Base-by-base conservation (phyloP, 768 basidiomycete species). In the Tricholoma bakamatsutake region DNA sequence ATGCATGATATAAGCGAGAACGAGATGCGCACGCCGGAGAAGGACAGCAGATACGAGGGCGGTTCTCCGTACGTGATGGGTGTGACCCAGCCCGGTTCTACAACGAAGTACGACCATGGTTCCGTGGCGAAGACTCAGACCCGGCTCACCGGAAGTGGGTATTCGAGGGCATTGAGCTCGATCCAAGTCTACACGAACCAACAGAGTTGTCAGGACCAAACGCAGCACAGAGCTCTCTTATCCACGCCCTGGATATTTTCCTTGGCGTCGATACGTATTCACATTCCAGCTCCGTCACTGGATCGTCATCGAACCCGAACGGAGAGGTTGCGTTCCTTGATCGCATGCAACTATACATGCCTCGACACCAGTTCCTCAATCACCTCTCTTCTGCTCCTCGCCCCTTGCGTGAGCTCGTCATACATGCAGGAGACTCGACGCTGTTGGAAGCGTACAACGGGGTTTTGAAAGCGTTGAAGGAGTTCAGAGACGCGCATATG, bases 311-410 rank as follows among this genome's bases (percentile, higher is more conserved):
- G 21, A 24, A 24, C 3, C 3, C 3, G 21, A 24, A 24, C 21
- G 65, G 62, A 13, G 64, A 68, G 43, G 64, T 66, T 11, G 67
- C 83, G 4, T 87, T 92, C 66, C 77, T 93, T 60, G 75, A 78
- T 17, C 80, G 87, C 33, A 92, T 93, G 90, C 80, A 86, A 59
- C 71, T 73, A 21, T 93, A 94, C 71, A 93, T 93, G 92, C 91
- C 92, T 1, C 79, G 82, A 5, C 83, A 86, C 59, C 92, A 93
- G 39, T 93, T 93, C 71, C 74, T 94, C 34, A 73, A 73, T 37
- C 90, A 92, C 62, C 79, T 94, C 27, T 67, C 76, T 4, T 69
- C 72, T 1, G 84, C 77, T 57, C 82, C 84, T 2, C 80, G 87
- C 4, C 82, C 84, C 0, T 68, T 92, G 35, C 82, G 90, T 28